Evolutionary conservation across 257 asterid genomes (phyloP).

Genomic region (Capsicum baccatum): DNA sequence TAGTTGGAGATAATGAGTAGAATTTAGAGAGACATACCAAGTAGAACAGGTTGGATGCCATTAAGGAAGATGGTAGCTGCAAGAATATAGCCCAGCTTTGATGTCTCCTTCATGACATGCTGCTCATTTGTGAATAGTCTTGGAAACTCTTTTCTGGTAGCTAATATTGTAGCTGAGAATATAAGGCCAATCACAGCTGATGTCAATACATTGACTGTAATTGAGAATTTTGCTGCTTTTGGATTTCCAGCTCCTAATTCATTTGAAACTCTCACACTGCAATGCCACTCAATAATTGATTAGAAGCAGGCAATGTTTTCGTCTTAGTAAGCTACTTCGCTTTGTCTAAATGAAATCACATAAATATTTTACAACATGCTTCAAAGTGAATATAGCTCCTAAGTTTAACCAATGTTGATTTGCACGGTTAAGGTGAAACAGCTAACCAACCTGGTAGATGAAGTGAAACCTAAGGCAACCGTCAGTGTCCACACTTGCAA

Average conservation of each 20-base stretch:
- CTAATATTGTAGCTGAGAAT: conserved; percentile 36
- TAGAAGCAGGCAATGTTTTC: neutral
- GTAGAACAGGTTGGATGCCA: conserved; percentile 44
- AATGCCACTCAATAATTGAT: neutral
- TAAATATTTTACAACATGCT: too few species aligned
- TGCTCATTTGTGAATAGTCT: conserved; percentile 39
- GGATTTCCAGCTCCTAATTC: conserved; percentile 52
- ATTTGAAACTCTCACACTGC: conserved; percentile 52
- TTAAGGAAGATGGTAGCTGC: conserved; percentile 45
- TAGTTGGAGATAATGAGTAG: neutral
- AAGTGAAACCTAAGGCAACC: conserved; percentile 77
- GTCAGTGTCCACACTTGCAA: conserved; percentile 74
- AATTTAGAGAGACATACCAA: conserved; percentile 32
- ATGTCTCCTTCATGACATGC: conserved; percentile 35
- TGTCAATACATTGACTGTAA: conserved; percentile 37
- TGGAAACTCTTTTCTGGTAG: conserved; percentile 39
- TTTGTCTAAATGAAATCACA: too few species aligned
- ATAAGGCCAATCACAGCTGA: conserved; percentile 41
- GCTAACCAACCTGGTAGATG: conserved; percentile 45
- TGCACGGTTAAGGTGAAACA: too few species aligned
- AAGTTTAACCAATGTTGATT: too few species aligned
- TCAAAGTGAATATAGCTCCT: too few species aligned
- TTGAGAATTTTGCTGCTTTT: conserved; percentile 40
- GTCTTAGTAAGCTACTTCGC: too few species aligned
- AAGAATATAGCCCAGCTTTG: conserved; percentile 43